Percentiles rank a stretch among this genome's conserved stretches.
These are phyloP conservation scores for Phialophora verrucosa DNA, from an alignment of 2,329 filamentous ascomycete species.

Conservation along the genomic window DNA sequence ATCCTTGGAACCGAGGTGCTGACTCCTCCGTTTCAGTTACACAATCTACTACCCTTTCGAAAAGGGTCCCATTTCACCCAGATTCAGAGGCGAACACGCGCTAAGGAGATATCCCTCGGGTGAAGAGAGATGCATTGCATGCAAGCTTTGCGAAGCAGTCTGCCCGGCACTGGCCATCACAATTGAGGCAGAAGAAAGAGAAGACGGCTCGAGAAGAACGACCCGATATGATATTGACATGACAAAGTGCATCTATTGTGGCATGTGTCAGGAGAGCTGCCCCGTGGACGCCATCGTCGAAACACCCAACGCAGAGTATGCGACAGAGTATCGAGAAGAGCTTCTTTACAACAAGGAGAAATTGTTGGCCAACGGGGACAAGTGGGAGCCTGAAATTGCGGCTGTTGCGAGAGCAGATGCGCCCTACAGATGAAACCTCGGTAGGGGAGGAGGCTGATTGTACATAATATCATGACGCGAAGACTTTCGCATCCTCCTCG, in stretches of 20 bases:
- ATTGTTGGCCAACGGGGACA: conserved; percentile 84
- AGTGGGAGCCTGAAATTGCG: conserved; percentile 97
- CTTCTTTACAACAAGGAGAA: conserved; percentile 98
- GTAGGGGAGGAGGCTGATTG: conserved; percentile 16
- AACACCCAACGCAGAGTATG: conserved; percentile 75
- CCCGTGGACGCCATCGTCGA: conserved; percentile 94
- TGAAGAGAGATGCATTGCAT: conserved; percentile 98
- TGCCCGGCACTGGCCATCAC: conserved; percentile 98
- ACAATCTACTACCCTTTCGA: conserved; percentile 99
- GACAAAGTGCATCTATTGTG: conserved; percentile 99
- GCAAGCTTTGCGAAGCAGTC: conserved; percentile 98
- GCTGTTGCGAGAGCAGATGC: conserved; percentile 91
- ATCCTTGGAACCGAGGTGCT: background rate
- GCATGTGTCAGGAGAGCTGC: conserved; percentile 98
- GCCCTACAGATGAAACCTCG: conserved; percentile 73
- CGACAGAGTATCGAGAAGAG: conserved; percentile 84
- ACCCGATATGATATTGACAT: conserved; percentile 99
- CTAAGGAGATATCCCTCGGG: conserved; percentile 94
- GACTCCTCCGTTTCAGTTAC: conserved; percentile 64
- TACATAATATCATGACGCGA: conserved; percentile 28
- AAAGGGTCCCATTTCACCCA: conserved; percentile 96
- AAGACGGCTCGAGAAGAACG: conserved; percentile 91
- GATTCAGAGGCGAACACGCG: conserved; percentile 98
- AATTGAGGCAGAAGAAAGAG: conserved; percentile 97
- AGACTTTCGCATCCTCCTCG: background rate